These are phyloP conservation scores for Forsythia suspensa DNA, from an alignment of 257 asterid species.

Conservation along the genomic window DNA sequence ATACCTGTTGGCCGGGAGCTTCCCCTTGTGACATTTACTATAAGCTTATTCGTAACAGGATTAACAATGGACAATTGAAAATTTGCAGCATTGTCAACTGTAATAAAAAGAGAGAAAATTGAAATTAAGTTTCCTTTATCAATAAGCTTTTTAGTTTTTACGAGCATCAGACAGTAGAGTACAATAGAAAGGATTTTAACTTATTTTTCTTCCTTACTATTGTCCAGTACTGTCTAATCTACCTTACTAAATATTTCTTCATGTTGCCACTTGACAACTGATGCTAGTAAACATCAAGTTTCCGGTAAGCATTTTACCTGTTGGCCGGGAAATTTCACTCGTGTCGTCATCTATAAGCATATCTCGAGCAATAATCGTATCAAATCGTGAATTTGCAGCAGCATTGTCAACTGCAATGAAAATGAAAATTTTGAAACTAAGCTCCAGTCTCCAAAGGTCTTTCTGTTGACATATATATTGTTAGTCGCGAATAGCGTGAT, in stretches of 20 bases:
- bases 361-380: background rate
- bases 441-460: background rate
- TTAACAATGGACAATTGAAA: conserved; percentile 20
- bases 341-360: background rate
- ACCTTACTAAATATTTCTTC: too few species aligned
- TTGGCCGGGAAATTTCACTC: background rate
- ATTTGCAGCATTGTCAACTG: conserved; percentile 26
- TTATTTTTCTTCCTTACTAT: too few species aligned
- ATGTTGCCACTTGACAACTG: too few species aligned
- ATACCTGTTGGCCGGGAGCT: background rate
- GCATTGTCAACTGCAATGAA: background rate
- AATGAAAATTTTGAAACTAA: background rate
- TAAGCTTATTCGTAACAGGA: conserved; percentile 17
- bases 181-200: background rate
- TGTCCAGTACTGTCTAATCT: too few species aligned
- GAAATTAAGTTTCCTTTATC: background rate
- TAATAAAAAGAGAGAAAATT: conserved; percentile 7
- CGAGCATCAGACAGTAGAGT: background rate
- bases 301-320: conserved; percentile 16
- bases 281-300: background rate
- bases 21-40: conserved; percentile 10
- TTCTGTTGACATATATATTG: background rate
- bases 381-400: background rate
- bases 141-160: background rate
- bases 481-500: background rate